Conservation (phyloP, 164 flowering plant species). For the Vitis vinifera region ASM3070453v1 NC_081817.1:6400001-6400500, state of each 20-base stretch:
- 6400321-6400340: not conserved
- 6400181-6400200: too few relatives aligned
- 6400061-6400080: not conserved
- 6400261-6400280: not conserved
- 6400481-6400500: not conserved
- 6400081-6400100: too few relatives aligned
- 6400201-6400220: too few relatives aligned
- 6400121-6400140: not conserved
- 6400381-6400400: constrained; percentile 96
- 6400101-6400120: too few relatives aligned
- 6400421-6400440: constrained; percentile 74
- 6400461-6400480: constrained; percentile 9
- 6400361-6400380: constrained; percentile 71
- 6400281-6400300: not conserved
- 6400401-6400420: constrained; percentile 98
- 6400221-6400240: not conserved
- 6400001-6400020: not conserved
- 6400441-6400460: constrained; percentile 31
- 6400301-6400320: not conserved
- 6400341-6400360: not conserved
- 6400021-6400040: not conserved
- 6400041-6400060: not conserved
- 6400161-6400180: not conserved
- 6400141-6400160: not conserved
- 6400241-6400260: not conserved